Evolutionary conservation across 2,329 filamentous ascomycete genomes (phyloP).

Genomic region (Furcasterigmium sp.): DNA sequence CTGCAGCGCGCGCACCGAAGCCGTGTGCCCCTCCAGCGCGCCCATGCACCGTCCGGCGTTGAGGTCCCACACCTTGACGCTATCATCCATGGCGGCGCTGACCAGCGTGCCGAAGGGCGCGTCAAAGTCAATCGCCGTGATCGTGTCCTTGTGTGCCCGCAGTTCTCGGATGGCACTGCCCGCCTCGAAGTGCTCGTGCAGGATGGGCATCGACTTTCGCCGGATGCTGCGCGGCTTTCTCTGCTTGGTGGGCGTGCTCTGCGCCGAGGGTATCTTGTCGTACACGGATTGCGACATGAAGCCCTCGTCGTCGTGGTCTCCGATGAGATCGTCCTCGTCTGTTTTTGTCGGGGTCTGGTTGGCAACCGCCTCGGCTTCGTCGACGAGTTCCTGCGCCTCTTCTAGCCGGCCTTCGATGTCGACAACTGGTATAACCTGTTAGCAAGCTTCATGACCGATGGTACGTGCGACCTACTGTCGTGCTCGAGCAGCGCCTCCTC

Average conservation of each 20-base stretch:
- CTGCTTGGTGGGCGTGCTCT: slow-evolving; percentile 42
- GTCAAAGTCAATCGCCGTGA: slow-evolving; percentile 93
- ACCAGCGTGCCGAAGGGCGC: slow-evolving; percentile 96
- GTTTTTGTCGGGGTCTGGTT: slow-evolving; percentile 46
- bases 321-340: slow-evolving; percentile 47
- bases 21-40: slow-evolving; percentile 85
- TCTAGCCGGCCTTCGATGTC: slow-evolving; percentile 59
- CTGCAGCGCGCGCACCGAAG: slow-evolving; percentile 86
- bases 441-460: slow-evolving; percentile 15
- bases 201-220: slow-evolving; percentile 83
- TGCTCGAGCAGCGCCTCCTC: slow-evolving; percentile 88
- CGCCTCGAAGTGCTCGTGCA: slow-evolving; percentile 92
- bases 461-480: slow-evolving; percentile 51
- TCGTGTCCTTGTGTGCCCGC: slow-evolving; percentile 78
- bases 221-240: slow-evolving; percentile 54
- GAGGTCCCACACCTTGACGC: slow-evolving; percentile 92
- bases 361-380: slow-evolving; percentile 53
- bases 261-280: slow-evolving; percentile 69
- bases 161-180: slow-evolving; percentile 86
- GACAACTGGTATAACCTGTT: slow-evolving; percentile 43
- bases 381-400: slow-evolving; percentile 53
- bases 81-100: slow-evolving; percentile 86
- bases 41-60: slow-evolving; percentile 92
- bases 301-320: slow-evolving; percentile 43
- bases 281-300: slow-evolving; percentile 99